Percentiles rank a stretch among this genome's conserved stretches.
Evolutionary conservation across 495 filamentous ascomycete species (phyloP).

Genomic region (Neurospora sp.): DNA sequence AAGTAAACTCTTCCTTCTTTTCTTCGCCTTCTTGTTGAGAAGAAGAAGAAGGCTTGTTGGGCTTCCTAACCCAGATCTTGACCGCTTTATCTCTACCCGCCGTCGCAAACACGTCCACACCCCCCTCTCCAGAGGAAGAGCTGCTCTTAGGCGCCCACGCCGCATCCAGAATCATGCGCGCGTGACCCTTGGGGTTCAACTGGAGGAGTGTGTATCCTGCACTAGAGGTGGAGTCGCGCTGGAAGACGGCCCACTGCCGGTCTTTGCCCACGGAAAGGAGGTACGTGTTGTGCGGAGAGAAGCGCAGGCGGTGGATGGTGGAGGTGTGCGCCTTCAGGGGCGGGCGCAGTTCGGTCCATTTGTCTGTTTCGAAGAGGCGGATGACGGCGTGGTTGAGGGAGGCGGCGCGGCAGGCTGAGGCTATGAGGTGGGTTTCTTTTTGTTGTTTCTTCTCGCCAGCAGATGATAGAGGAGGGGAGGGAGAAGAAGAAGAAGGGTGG

Average conservation of each 20-base stretch:
- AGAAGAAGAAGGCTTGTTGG: too few relatives aligned
- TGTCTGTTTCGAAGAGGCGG: conserved; percentile 72
- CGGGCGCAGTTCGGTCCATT: conserved; percentile 83
- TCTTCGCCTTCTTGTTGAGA: neutral
- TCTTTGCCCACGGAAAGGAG: conserved; percentile 88
- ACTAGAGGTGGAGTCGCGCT: conserved; percentile 31
- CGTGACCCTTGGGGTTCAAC: conserved; percentile 73
- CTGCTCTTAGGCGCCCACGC: conserved; percentile 57
- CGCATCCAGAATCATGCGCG: conserved; percentile 79
- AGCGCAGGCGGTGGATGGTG: conserved; percentile 71
- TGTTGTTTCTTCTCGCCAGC: neutral
- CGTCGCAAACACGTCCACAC: conserved; percentile 56
- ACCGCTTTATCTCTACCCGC: conserved; percentile 79
- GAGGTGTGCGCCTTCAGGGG: conserved; percentile 69
- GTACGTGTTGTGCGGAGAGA: conserved; percentile 61
- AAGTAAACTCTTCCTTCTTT: conserved; percentile 21
- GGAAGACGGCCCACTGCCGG: conserved; percentile 77
- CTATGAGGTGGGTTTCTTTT: conserved; percentile 56
- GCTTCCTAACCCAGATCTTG: conserved; percentile 56
- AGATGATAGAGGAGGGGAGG: neutral
- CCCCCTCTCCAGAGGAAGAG: neutral
- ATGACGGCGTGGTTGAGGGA: conserved; percentile 92
- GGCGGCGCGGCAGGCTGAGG: conserved; percentile 88
- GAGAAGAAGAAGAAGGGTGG: conserved; percentile 19
- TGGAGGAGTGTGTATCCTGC: conserved; percentile 43